Evolutionary conservation across 257 asterid species (phyloP).

Genomic region (Dorcoceras hygrometricum): DNA sequence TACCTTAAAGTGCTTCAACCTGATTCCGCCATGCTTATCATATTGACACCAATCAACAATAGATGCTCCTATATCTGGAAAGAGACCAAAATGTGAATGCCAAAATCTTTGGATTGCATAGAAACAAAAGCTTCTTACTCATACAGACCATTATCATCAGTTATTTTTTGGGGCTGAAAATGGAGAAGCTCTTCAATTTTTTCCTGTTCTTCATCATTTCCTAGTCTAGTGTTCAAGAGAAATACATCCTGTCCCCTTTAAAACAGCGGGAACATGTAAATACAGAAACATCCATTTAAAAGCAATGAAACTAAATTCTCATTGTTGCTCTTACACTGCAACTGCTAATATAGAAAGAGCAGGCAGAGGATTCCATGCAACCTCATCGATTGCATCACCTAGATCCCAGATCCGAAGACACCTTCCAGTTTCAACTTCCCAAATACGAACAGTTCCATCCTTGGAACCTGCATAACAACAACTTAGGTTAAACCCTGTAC

Average conservation of each 20-base stretch:
- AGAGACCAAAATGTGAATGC: slow-evolving; percentile 17
- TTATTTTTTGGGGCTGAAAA: slow-evolving; percentile 37
- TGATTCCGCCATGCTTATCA: slow-evolving; percentile 69
- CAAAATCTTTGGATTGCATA: slow-evolving; percentile 3
- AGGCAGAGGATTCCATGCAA: slow-evolving; percentile 86
- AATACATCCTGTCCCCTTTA: slow-evolving; percentile 77
- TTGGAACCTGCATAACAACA: slow-evolving; percentile 60
- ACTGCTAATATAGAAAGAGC: slow-evolving; percentile 82
- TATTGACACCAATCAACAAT: slow-evolving; percentile 66
- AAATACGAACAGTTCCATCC: slow-evolving; percentile 91
- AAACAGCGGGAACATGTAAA: slow-evolving; percentile 21
- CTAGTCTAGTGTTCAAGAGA: slow-evolving; percentile 59
- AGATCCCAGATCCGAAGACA: slow-evolving; percentile 77
- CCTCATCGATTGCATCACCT: slow-evolving; percentile 66
- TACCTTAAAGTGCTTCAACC: slow-evolving; percentile 93
- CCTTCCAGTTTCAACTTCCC: slow-evolving; percentile 98
- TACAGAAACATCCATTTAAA: slow-evolving; percentile 19
- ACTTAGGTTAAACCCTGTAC: slow-evolving; percentile 16
- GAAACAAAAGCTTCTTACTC: slow-evolving; percentile 1
- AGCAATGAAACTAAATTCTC: slow-evolving; percentile 7
- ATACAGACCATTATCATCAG: slow-evolving; percentile 64
- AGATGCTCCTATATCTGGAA: slow-evolving; percentile 52
- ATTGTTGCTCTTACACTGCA: slow-evolving; percentile 56
- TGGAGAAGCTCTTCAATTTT: slow-evolving; percentile 63
- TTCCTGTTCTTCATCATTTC: slow-evolving; percentile 65